These are phyloP conservation scores for Fraxinus velutina DNA, from an alignment of 305 asterid species.

Conservation along the genomic window DNA sequence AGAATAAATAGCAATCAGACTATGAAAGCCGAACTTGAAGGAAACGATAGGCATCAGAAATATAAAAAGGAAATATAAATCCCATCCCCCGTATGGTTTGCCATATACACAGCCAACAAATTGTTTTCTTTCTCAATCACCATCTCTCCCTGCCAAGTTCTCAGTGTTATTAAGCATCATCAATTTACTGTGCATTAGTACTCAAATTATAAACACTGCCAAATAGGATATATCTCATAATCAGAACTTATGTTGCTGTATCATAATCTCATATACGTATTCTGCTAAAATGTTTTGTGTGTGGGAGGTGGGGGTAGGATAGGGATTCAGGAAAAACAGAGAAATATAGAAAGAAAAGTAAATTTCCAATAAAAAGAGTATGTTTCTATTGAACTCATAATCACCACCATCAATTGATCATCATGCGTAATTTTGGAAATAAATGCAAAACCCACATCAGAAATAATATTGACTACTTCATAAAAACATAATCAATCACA, in stretches of 20 bases:
- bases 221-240: not conserved
- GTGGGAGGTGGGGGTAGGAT: not conserved
- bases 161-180: slow-evolving; percentile 1
- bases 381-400: not conserved
- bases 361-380: not conserved
- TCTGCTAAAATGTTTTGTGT: not conserved
- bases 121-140: not conserved
- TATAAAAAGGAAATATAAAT: not conserved
- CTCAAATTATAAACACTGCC: not conserved
- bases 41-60: not conserved
- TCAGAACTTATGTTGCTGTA: not conserved
- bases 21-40: not conserved
- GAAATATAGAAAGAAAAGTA: not conserved
- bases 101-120: not conserved
- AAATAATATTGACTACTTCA: not conserved
- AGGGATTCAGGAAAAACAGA: not conserved
- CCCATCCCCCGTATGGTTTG: not conserved
- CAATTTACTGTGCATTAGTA: not conserved
- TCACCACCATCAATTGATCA: not conserved
- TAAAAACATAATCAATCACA: slow-evolving; percentile 19
- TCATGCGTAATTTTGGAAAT: slow-evolving; percentile 18
- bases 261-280: not conserved
- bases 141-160: slow-evolving; percentile 9
- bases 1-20: not conserved
- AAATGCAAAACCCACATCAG: slow-evolving; percentile 19